Evolutionary conservation across 2,329 filamentous ascomycete genomes (phyloP).

Genomic region (Fusarium sp.): DNA sequence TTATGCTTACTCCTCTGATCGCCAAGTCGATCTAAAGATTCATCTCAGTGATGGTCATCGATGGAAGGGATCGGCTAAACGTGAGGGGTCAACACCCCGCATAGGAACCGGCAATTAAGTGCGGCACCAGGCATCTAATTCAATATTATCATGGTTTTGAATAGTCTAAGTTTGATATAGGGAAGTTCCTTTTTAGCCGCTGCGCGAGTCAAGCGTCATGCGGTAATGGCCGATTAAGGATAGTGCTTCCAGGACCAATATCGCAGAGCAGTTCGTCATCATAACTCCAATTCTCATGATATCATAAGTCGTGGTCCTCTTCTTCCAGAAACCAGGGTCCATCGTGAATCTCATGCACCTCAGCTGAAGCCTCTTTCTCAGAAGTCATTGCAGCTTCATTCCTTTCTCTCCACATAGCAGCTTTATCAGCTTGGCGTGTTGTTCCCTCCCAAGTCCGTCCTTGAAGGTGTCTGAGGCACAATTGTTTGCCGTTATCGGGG

Average conservation of each 20-base stretch:
- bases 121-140: conserved; percentile 10
- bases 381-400: conserved; percentile 1
- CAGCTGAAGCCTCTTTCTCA: background rate
- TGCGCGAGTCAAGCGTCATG: background rate
- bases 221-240: background rate
- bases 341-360: background rate
- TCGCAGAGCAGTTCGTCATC: background rate
- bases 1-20: background rate
- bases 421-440: conserved; percentile 32
- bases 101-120: conserved; percentile 27
- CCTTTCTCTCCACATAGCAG: conserved; percentile 38
- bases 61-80: conserved; percentile 5
- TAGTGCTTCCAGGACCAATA: background rate
- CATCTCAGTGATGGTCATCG: conserved; percentile 3
- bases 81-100: conserved; percentile 32
- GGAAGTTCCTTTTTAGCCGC: conserved; percentile 4
- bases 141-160: background rate
- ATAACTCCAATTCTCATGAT: background rate
- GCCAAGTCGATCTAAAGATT: conserved; percentile 7
- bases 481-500: conserved; percentile 59
- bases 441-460: conserved; percentile 64
- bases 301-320: background rate
- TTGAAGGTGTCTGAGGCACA: conserved; percentile 65
- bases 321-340: background rate
- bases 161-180: background rate